Evolutionary conservation across 2,329 filamentous ascomycete species (phyloP).

Genomic region (Knoxdaviesia capensis): DNA sequence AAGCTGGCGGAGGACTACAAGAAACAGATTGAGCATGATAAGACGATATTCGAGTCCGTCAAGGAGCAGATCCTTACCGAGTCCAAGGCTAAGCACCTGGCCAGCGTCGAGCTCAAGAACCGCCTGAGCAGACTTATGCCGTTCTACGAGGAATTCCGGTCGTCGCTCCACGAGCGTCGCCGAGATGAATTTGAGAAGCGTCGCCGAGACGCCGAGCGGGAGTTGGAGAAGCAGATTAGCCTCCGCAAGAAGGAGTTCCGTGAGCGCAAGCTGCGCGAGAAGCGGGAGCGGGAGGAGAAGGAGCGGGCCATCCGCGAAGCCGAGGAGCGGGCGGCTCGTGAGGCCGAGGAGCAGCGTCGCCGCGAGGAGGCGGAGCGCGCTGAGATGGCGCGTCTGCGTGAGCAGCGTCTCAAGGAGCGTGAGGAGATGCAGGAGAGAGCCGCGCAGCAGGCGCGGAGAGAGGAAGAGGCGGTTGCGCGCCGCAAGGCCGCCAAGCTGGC

Average conservation of each 20-base stretch:
- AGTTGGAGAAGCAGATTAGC: slow-evolving; percentile 81
- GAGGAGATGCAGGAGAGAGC: slow-evolving; percentile 47
- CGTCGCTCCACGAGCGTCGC: slow-evolving; percentile 65
- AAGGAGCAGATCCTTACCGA: slow-evolving; percentile 64
- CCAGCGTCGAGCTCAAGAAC: slow-evolving; percentile 83
- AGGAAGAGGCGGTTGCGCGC: slow-evolving; percentile 72
- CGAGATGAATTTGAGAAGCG: slow-evolving; percentile 93
- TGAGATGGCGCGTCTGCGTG: slow-evolving; percentile 45
- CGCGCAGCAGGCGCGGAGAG: slow-evolving; percentile 56
- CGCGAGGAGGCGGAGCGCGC: slow-evolving; percentile 64
- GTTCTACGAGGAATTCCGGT: slow-evolving; percentile 68
- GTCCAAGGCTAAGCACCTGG: slow-evolving; percentile 73
- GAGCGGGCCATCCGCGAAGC: slow-evolving; percentile 64
- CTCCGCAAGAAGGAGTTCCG: slow-evolving; percentile 74
- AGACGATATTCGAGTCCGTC: slow-evolving; percentile 58
- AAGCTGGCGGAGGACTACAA: slow-evolving; percentile 76
- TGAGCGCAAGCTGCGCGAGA: slow-evolving; percentile 67
- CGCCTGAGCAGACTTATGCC: slow-evolving; percentile 69
- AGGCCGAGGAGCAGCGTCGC: slow-evolving; percentile 69
- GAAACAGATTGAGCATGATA: slow-evolving; percentile 57
- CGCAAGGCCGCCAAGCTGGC: slow-evolving; percentile 30
- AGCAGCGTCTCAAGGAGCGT: slow-evolving; percentile 43
- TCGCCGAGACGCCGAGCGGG: slow-evolving; percentile 74
- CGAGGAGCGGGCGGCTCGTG: slow-evolving; percentile 59
- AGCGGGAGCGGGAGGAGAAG: slow-evolving; percentile 64